Conservation (phyloP, 768 basidiomycete species). For the Boletus patriciae region DNA sequence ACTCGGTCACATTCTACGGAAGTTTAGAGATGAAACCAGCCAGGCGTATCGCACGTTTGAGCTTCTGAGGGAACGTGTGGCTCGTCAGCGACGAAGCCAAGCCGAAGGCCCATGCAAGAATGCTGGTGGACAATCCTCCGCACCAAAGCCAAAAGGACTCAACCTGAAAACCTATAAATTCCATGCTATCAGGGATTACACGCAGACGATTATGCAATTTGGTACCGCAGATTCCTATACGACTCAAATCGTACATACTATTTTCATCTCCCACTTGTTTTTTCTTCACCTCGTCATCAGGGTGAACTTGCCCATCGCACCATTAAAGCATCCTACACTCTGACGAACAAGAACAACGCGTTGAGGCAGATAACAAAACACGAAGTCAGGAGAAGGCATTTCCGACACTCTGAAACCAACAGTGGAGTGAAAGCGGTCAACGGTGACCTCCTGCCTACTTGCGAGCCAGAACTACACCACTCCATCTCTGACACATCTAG, state of each 20-base stretch:
- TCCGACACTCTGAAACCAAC: neutral
- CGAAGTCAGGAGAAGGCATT: conserved; percentile 11
- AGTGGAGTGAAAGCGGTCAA: neutral
- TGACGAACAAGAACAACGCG: conserved; percentile 38
- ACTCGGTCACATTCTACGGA: conserved; percentile 26
- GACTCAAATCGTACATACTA: neutral
- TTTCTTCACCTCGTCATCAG: conserved; percentile 19
- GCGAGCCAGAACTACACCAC: conserved; percentile 6
- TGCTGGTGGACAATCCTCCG: neutral
- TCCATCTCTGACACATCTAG: neutral
- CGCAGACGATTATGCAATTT: neutral
- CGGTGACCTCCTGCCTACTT: neutral
- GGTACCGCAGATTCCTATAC: neutral
- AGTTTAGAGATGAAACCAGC: conserved; percentile 23
- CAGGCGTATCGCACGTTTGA: conserved; percentile 28
- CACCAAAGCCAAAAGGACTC: conserved; percentile 11
- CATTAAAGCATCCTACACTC: conserved; percentile 38
- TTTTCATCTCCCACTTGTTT: neutral
- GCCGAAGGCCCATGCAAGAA: neutral
- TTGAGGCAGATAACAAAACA: conserved; percentile 31
- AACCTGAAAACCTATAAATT: conserved; percentile 33
- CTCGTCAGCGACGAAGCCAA: conserved; percentile 9
- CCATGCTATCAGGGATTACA: conserved; percentile 33
- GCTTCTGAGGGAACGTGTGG: conserved; percentile 28
- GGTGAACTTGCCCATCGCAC: conserved; percentile 38